Evolutionary conservation across 1,139 yeast species (phyloP).

Genomic region (Ashbya aceris): DNA sequence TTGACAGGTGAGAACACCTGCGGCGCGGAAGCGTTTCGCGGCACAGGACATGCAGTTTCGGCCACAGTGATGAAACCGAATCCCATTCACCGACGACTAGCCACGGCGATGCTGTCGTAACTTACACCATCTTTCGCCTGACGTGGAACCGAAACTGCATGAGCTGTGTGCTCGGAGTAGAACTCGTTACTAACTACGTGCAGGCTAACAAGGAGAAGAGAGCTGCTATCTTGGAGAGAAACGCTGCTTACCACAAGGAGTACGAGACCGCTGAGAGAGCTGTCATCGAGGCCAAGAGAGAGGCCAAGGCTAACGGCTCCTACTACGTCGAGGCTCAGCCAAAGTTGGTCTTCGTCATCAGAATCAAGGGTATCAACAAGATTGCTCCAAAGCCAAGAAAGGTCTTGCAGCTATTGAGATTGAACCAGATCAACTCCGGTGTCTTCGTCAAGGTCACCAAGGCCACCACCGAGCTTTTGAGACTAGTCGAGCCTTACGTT

Average conservation of each 20-base stretch:
- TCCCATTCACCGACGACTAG: slow-evolving; percentile 64
- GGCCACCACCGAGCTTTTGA: slow-evolving; percentile 95
- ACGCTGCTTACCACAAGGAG: slow-evolving; percentile 97
- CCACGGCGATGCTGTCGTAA: slow-evolving; percentile 79
- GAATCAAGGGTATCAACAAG: slow-evolving; percentile 99
- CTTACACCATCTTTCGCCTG: slow-evolving; percentile 99
- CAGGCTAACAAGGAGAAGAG: slow-evolving; percentile 87
- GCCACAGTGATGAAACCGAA: slow-evolving; percentile 36
- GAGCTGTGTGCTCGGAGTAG: neutral
- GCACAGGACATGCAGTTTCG: slow-evolving; percentile 4
- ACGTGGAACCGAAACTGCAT: slow-evolving; percentile 27
- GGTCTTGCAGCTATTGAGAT: slow-evolving; percentile 96
- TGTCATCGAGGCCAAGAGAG: slow-evolving; percentile 85
- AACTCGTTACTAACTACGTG: slow-evolving; percentile 15
- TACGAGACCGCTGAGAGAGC: slow-evolving; percentile 94
- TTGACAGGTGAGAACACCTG: slow-evolving; percentile 11
- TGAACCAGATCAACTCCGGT: slow-evolving; percentile 97
- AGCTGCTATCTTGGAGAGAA: slow-evolving; percentile 91
- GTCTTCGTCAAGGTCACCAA: slow-evolving; percentile 96
- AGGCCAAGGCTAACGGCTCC: slow-evolving; percentile 92
- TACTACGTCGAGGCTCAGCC: slow-evolving; percentile 97
- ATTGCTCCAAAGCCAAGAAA: slow-evolving; percentile 99
- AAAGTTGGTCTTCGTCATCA: slow-evolving; percentile 92
- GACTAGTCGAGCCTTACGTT: slow-evolving; percentile 97
- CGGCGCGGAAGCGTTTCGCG: slow-evolving; percentile 1